A percentile compares a stretch with the other conserved stretches of the same genome.
These are phyloP conservation scores for Cytospora piceae DNA, from an alignment of 2,329 filamentous ascomycete species.

Conservation along the genomic window DNA sequence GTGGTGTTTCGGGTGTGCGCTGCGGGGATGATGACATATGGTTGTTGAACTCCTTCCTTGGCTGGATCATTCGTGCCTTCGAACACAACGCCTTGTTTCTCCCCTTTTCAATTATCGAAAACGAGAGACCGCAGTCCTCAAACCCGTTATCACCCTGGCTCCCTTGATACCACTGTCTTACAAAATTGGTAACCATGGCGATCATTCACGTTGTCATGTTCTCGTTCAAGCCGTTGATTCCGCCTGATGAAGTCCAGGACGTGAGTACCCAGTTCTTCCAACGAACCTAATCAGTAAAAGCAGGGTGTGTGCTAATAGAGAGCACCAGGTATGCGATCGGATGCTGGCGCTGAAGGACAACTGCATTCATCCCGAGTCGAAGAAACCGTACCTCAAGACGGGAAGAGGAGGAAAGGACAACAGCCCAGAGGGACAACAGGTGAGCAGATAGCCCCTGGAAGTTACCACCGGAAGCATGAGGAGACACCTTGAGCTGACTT, in stretches of 20 bases:
- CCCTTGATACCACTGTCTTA: too few relatives aligned
- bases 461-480: background rate
- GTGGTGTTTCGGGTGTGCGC: background rate
- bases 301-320: constrained; percentile 3
- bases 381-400: constrained; percentile 63
- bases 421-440: constrained; percentile 63
- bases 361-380: constrained; percentile 64
- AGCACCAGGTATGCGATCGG: constrained; percentile 37
- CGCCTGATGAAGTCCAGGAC: constrained; percentile 55
- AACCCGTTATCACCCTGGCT: background rate
- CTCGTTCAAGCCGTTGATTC: constrained; percentile 60
- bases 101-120: background rate
- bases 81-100: background rate
- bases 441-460: constrained; percentile 38
- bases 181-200: constrained; percentile 50
- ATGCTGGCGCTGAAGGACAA: constrained; percentile 57
- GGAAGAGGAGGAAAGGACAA: constrained; percentile 64
- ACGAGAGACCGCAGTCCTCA: background rate
- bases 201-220: constrained; percentile 72
- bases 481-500: background rate
- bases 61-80: background rate
- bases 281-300: background rate
- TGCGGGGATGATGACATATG: background rate
- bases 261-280: constrained; percentile 44
- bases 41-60: background rate